Percentiles rank a stretch among this genome's conserved stretches.
These are phyloP conservation scores for Brasenia schreberi DNA, from an alignment of 164 flowering plant species.

Conservation along the genomic window DNA sequence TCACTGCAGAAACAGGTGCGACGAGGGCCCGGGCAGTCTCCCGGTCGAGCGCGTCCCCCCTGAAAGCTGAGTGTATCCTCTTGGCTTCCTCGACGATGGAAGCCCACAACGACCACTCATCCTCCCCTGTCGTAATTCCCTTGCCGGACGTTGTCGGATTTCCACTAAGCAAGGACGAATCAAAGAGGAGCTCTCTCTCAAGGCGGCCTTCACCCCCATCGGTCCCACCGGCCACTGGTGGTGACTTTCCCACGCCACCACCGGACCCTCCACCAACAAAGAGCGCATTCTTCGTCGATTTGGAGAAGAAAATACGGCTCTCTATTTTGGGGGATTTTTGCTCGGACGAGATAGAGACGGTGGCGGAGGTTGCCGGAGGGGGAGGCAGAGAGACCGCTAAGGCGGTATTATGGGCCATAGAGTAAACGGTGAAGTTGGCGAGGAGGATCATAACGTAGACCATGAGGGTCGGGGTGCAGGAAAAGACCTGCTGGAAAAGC, in stretches of 20 bases:
- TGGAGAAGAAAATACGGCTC: slow-evolving; percentile 20
- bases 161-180: not conserved
- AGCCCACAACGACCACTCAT: slow-evolving; percentile 50
- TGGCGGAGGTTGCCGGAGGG: slow-evolving; percentile 10
- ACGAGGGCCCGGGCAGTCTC: slow-evolving; percentile 46
- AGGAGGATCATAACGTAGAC: slow-evolving; percentile 83
- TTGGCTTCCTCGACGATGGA: slow-evolving; percentile 51
- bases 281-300: slow-evolving; percentile 27
- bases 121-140: slow-evolving; percentile 22
- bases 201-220: not conserved
- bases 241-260: slow-evolving; percentile 4
- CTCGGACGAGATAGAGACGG: slow-evolving; percentile 5
- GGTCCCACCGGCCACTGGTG: not conserved
- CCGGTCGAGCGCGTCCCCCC: slow-evolving; percentile 36
- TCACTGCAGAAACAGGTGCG: slow-evolving; percentile 42
- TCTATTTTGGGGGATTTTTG: not conserved
- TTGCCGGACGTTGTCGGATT: slow-evolving; percentile 13
- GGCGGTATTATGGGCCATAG: slow-evolving; percentile 45
- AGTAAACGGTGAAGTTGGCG: slow-evolving; percentile 80
- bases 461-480: slow-evolving; percentile 84
- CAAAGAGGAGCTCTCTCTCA: not conserved
- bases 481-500: slow-evolving; percentile 82
- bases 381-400: slow-evolving; percentile 30
- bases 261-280: slow-evolving; percentile 26
- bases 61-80: slow-evolving; percentile 23